These are phyloP conservation scores for Pyrenochaeta sp. DNA, from an alignment of 2,329 filamentous ascomycete genomes.

Conservation along the genomic window DNA sequence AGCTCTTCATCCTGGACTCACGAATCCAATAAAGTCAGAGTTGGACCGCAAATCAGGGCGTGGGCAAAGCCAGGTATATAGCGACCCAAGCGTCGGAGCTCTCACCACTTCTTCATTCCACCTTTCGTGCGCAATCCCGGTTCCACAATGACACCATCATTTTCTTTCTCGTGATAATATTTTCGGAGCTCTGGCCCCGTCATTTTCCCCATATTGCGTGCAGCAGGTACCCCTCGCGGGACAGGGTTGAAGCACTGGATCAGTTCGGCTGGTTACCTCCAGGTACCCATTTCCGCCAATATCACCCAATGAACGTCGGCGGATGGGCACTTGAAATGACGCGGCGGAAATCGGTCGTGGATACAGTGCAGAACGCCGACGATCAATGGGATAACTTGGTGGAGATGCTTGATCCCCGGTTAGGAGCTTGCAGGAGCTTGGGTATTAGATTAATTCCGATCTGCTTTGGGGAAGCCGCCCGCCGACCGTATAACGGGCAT, in stretches of 20 bases:
- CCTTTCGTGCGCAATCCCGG: conserved; percentile 6
- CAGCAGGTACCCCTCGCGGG: conserved; percentile 1
- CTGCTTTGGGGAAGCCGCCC: conserved; percentile 23
- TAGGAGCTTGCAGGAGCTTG: conserved; percentile 25
- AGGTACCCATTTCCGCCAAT: background rate
- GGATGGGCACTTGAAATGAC: background rate
- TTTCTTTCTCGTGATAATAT: conserved; percentile 15
- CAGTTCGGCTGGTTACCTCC: background rate
- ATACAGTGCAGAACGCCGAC: conserved; percentile 3
- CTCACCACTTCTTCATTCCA: conserved; percentile 1
- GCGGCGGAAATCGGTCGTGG: conserved; percentile 6
- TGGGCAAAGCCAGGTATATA: background rate
- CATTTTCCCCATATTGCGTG: conserved; percentile 8
- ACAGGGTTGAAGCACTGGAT: conserved; percentile 15
- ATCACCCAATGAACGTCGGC: background rate
- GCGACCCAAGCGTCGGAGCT: background rate
- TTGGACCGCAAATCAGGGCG: background rate
- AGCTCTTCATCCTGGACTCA: conserved; percentile 24
- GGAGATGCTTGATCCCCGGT: conserved; percentile 14
- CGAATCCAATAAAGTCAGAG: conserved; percentile 5
- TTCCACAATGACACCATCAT: conserved; percentile 14
- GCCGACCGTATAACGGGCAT: conserved; percentile 4
- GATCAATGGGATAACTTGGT: conserved; percentile 27
- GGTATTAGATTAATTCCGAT: conserved; percentile 7
- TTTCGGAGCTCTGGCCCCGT: conserved; percentile 14